phyloP scores from a whole-genome alignment of 1,139 yeast genomes.

The Eremothecium cymbalariae region DNA sequence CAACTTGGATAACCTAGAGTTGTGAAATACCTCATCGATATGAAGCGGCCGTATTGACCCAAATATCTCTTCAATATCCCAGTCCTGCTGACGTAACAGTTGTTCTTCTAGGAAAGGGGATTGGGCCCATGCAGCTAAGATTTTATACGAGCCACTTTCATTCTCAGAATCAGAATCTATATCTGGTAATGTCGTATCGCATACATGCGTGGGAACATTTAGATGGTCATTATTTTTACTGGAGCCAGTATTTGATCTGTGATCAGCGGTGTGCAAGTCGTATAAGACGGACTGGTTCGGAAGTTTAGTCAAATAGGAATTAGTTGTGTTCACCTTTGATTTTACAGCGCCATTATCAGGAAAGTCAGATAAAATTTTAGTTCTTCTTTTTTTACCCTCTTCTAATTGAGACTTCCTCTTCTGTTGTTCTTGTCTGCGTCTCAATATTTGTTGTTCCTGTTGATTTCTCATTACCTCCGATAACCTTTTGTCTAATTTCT shows the following conservation, averaged over 20 bases:
- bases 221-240: conserved; percentile 3
- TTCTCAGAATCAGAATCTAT: conserved; percentile 27
- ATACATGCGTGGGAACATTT: conserved; percentile 4
- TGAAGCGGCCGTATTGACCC: conserved; percentile 68
- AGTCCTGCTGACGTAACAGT: conserved; percentile 47
- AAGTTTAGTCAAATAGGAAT: conserved; percentile 7
- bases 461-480: conserved; percentile 30
- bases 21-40: conserved; percentile 60
- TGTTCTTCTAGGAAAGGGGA: conserved; percentile 25
- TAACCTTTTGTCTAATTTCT: conserved; percentile 26
- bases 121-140: conserved; percentile 30
- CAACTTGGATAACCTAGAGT: conserved; percentile 38
- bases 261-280: conserved; percentile 28
- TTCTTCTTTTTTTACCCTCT: conserved; percentile 18
- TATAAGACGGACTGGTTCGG: conserved; percentile 17
- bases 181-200: conserved; percentile 28
- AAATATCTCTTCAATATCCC: conserved; percentile 68
- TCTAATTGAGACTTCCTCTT: conserved; percentile 25
- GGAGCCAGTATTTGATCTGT: conserved; percentile 22
- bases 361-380: conserved; percentile 19
- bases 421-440: conserved; percentile 19
- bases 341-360: not conserved
- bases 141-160: conserved; percentile 22
- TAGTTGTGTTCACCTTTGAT: conserved; percentile 8
- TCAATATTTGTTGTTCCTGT: conserved; percentile 25